Conservation (phyloP, 164 flowering plant genomes). For the Macadamia tetraphylla region DNA sequence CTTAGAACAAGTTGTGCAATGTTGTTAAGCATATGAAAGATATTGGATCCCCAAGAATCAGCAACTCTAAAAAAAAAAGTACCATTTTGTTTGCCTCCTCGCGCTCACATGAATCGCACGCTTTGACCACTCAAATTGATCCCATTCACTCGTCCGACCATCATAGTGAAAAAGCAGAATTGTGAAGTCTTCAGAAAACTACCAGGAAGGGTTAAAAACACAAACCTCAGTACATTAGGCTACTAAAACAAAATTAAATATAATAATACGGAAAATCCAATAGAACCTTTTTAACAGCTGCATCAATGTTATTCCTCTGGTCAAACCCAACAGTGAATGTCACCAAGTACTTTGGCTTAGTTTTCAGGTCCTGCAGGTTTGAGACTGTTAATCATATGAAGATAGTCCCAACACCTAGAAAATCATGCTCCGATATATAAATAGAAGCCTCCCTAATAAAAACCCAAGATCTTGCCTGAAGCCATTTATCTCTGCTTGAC, state of each 20-base stretch:
- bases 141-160: slow-evolving; percentile 93
- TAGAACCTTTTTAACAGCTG: slow-evolving; percentile 73
- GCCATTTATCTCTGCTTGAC: too few relatives aligned
- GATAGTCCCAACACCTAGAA: slow-evolving; percentile 1
- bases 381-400: neutral
- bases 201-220: slow-evolving; percentile 13
- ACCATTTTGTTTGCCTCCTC: slow-evolving; percentile 92
- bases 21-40: slow-evolving; percentile 1
- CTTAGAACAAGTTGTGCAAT: neutral
- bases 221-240: slow-evolving; percentile 15
- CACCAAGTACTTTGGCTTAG: slow-evolving; percentile 70
- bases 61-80: slow-evolving; percentile 8
- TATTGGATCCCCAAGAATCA: neutral
- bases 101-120: slow-evolving; percentile 81
- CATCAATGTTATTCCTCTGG: slow-evolving; percentile 65
- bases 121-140: slow-evolving; percentile 91
- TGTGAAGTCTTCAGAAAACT: slow-evolving; percentile 80
- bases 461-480: neutral
- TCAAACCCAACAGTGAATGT: slow-evolving; percentile 82
- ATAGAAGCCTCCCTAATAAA: slow-evolving; percentile 2
- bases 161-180: slow-evolving; percentile 95
- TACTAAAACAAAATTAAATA: neutral
- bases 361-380: slow-evolving; percentile 68
- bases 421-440: neutral
- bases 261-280: neutral